Conservation (phyloP, 129 eudicot species). For the Chrysanthemum lavandulifolium region DNA sequence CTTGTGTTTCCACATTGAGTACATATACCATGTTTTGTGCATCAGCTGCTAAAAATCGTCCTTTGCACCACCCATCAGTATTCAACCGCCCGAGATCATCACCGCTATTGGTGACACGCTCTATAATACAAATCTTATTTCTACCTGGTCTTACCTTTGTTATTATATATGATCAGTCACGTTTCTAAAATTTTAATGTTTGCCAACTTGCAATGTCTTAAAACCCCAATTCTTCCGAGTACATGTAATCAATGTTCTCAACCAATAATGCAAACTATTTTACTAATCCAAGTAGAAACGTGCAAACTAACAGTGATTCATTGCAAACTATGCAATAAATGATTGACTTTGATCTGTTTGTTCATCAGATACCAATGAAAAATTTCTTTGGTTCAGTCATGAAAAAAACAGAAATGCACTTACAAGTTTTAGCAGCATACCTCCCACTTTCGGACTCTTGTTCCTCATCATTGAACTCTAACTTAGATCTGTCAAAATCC, state of each 20-base stretch:
- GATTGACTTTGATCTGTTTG: slow-evolving; percentile 4
- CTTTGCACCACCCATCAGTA: too few relatives aligned
- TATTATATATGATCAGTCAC: not conserved
- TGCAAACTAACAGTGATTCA: not conserved
- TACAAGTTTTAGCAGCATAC: too few relatives aligned
- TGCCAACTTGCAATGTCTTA: not conserved
- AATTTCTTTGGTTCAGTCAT: slow-evolving; percentile 97
- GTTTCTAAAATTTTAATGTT: not conserved
- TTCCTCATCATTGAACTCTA: too few relatives aligned
- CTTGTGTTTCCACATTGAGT: too few relatives aligned
- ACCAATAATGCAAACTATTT: not conserved
- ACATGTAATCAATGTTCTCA: not conserved
- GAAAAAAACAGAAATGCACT: slow-evolving; percentile 37
- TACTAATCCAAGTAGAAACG: not conserved
- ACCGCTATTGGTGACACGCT: not conserved
- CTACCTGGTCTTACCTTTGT: slow-evolving; percentile 2
- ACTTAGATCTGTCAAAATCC: too few relatives aligned
- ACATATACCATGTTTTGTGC: too few relatives aligned
- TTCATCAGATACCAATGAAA: slow-evolving; percentile 81
- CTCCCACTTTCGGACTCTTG: too few relatives aligned
- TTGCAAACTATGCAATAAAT: not conserved
- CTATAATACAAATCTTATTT: not conserved
- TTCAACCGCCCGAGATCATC: too few relatives aligned
- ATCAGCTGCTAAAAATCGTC: too few relatives aligned
- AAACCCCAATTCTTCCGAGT: not conserved